phyloP scores from a whole-genome alignment of 768 basidiomycete genomes.

The Calocera viscosa region DNA sequence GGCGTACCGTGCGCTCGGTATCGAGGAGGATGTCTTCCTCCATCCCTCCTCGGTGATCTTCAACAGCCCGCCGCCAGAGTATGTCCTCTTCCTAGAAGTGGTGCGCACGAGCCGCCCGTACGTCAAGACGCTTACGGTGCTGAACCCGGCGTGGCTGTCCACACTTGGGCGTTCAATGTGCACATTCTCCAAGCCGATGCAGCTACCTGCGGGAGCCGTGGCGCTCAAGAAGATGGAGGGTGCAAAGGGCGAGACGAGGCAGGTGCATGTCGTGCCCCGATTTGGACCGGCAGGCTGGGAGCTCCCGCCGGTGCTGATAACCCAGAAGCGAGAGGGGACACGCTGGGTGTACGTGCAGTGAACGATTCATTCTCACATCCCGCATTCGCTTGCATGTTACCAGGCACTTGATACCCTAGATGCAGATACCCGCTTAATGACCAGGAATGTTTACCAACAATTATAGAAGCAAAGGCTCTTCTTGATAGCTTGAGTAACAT shows the following conservation, averaged over 20 bases:
- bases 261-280: slow-evolving; percentile 62
- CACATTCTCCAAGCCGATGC: slow-evolving; percentile 75
- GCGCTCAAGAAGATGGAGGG: slow-evolving; percentile 30
- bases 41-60: slow-evolving; percentile 80
- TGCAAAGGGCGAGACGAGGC: slow-evolving; percentile 30
- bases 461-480: not conserved
- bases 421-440: too few species aligned
- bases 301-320: slow-evolving; percentile 54
- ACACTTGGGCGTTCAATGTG: slow-evolving; percentile 69
- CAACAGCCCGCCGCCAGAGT: slow-evolving; percentile 64
- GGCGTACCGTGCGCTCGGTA: slow-evolving; percentile 66
- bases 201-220: slow-evolving; percentile 28
- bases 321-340: slow-evolving; percentile 27
- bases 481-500: slow-evolving; percentile 4
- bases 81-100: slow-evolving; percentile 70
- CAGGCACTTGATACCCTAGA: not conserved
- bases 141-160: slow-evolving; percentile 82
- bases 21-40: slow-evolving; percentile 78
- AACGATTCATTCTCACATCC: too few species aligned
- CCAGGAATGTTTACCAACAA: too few species aligned
- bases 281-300: slow-evolving; percentile 85
- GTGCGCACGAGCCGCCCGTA: slow-evolving; percentile 61
- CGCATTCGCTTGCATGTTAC: not conserved
- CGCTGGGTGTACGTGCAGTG: slow-evolving; percentile 26
- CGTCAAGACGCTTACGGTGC: slow-evolving; percentile 71